Evolutionary conservation across 257 asterid species (phyloP).

Genomic region (Lantana camara): DNA sequence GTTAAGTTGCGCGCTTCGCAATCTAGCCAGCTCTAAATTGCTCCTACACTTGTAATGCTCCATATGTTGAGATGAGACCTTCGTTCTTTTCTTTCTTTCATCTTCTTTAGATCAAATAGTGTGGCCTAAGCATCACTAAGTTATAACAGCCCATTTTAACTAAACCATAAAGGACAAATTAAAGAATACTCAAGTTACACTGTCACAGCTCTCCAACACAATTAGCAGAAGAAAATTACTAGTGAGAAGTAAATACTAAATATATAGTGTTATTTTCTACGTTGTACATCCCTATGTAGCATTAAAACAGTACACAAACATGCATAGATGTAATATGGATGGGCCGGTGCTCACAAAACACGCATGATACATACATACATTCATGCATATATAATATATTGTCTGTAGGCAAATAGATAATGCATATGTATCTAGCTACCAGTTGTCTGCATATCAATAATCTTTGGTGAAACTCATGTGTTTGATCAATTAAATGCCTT

Average conservation of each 20-base stretch:
- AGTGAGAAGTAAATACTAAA: not conserved
- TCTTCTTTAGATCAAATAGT: not conserved
- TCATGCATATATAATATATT: too few relatives aligned
- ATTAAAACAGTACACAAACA: not conserved
- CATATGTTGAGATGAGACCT: not conserved
- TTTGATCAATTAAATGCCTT: constrained; percentile 13
- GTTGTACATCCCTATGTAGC: not conserved
- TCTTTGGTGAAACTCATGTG: not conserved
- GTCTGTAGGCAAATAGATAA: not conserved
- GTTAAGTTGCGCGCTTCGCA: not conserved
- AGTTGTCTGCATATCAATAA: constrained; percentile 6
- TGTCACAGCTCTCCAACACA: not conserved
- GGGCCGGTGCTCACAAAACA: constrained; percentile 6
- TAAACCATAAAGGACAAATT: not conserved
- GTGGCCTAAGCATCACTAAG: not conserved
- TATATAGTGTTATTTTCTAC: not conserved
- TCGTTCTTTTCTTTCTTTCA: not conserved
- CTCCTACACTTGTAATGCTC: not conserved
- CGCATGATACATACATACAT: not conserved
- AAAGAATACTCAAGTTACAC: not conserved
- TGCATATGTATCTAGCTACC: not conserved
- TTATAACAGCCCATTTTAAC: constrained; percentile 5
- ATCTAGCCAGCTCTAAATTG: constrained; percentile 18
- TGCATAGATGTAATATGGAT: not conserved
- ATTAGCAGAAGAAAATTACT: constrained; percentile 3